Evolutionary conservation across 2,329 filamentous ascomycete genomes (phyloP).

Genomic region (Colletotrichum spinosum): DNA sequence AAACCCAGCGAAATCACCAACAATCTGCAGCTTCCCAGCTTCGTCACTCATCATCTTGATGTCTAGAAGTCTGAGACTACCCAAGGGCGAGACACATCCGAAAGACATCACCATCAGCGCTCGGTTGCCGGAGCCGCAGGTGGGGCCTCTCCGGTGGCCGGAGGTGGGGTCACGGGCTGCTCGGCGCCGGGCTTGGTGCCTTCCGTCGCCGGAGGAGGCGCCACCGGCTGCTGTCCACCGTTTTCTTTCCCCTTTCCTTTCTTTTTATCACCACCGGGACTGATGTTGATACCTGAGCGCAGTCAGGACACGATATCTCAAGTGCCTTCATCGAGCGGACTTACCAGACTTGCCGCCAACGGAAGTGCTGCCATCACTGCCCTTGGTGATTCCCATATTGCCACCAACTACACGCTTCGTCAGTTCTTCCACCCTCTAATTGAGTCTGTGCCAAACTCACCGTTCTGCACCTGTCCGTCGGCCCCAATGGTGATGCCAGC

Average conservation of each 20-base stretch:
- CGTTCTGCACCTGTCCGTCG: constrained; percentile 22
- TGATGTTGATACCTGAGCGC: constrained; percentile 23
- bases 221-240: constrained; percentile 8
- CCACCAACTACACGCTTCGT: constrained; percentile 16
- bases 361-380: constrained; percentile 32
- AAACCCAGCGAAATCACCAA: too few relatives aligned
- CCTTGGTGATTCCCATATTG: constrained; percentile 32
- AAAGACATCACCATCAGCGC: background rate
- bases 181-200: background rate
- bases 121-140: constrained; percentile 3
- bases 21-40: too few relatives aligned
- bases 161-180: background rate
- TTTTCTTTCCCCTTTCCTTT: constrained; percentile 6
- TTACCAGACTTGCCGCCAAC: constrained; percentile 33
- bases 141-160: background rate
- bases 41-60: too few relatives aligned
- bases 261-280: constrained; percentile 2
- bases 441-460: background rate
- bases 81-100: too few relatives aligned
- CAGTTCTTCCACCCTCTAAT: background rate
- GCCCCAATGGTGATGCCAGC: constrained; percentile 25
- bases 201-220: constrained; percentile 1
- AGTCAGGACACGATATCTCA: background rate
- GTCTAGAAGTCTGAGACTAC: too few relatives aligned
- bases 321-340: background rate